Evolutionary conservation across 257 asterid species (phyloP), one percentile per base, ranked within the genome.

Genomic region (Prunella vulgaris): DNA sequence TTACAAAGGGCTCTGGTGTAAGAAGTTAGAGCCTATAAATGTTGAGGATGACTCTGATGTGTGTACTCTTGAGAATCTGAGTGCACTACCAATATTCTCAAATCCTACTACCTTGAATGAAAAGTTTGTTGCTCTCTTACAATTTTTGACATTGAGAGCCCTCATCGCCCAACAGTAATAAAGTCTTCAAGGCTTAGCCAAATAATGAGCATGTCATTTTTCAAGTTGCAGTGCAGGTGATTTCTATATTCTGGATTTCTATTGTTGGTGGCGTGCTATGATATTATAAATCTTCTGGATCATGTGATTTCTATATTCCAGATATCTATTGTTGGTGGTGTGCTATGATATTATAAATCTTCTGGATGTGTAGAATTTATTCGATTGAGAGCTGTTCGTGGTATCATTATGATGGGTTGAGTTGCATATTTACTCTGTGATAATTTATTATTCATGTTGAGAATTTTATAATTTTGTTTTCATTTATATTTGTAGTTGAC

Each of bases 171-270:
- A 84, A 71, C 62, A 46, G 77, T 61, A 22, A 69, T 61, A 62
- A 87, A 79, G 51, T 75, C 68, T 27, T 74, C 78, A 67, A 87
- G 81, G 82, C 79, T 35, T 40, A 69, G 64, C 75, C 83, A 60
- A 82, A 88, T 70, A 87, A 82, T 21, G 97, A 86, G 64, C 85
- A 76, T 17, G 81, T 38, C 69, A 79, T 88, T 63, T 88, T 79
- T 65, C 89, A 67, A 66, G 90, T 78, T 67, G 97, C 96, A 1
- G 66, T 90, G 76, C 85, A 86, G 97, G 97, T 90, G 74, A 79
- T 38, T 33, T 68, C 59, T 46, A 24, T 62, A 64, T 60, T 44
- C 18, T 60, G 46, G 71, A 53, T 37, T 63, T 49, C 53, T 54
- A 64, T 46, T 74, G 10, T n/a, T 62, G 28, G 66, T 67, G 30